Evolutionary conservation across 2,329 filamentous ascomycete genomes (phyloP).

Genomic region (Phoma herbarum): DNA sequence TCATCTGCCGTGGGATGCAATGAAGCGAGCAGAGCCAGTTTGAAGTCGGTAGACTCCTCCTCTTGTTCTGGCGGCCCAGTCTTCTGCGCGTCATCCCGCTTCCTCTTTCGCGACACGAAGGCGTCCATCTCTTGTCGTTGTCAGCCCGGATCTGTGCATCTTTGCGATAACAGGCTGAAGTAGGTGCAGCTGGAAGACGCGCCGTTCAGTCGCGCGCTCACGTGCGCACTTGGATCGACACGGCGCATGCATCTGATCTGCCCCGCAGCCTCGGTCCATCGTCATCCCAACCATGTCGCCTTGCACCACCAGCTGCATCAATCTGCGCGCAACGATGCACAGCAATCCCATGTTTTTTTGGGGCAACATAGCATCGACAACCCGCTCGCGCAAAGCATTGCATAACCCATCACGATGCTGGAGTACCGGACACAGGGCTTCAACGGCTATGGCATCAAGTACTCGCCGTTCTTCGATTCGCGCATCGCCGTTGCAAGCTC

Average conservation of each 20-base stretch:
- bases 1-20: slow-evolving; percentile 72
- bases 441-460: slow-evolving; percentile 97
- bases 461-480: slow-evolving; percentile 97
- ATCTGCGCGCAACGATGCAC: slow-evolving; percentile 31
- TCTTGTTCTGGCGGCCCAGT: slow-evolving; percentile 45
- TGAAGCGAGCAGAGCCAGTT: slow-evolving; percentile 83
- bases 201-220: slow-evolving; percentile 33
- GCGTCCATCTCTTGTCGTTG: slow-evolving; percentile 44
- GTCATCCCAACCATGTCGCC: slow-evolving; percentile 33
- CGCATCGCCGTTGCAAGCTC: slow-evolving; percentile 87
- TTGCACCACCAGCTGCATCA: slow-evolving; percentile 25
- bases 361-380: slow-evolving; percentile 27
- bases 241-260: slow-evolving; percentile 27
- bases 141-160: background rate
- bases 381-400: background rate
- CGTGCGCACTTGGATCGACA: slow-evolving; percentile 4
- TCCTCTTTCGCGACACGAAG: slow-evolving; percentile 51
- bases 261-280: slow-evolving; percentile 35
- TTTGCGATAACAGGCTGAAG: background rate
- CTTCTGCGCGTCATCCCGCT: slow-evolving; percentile 28
- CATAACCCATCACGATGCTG: slow-evolving; percentile 69
- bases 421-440: slow-evolving; percentile 93
- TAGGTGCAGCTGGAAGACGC: slow-evolving; percentile 5
- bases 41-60: slow-evolving; percentile 87
- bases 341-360: background rate